These are phyloP conservation scores for Parascedosporium putredinis DNA, from an alignment of 2,329 filamentous ascomycete species.

Conservation along the genomic window DNA sequence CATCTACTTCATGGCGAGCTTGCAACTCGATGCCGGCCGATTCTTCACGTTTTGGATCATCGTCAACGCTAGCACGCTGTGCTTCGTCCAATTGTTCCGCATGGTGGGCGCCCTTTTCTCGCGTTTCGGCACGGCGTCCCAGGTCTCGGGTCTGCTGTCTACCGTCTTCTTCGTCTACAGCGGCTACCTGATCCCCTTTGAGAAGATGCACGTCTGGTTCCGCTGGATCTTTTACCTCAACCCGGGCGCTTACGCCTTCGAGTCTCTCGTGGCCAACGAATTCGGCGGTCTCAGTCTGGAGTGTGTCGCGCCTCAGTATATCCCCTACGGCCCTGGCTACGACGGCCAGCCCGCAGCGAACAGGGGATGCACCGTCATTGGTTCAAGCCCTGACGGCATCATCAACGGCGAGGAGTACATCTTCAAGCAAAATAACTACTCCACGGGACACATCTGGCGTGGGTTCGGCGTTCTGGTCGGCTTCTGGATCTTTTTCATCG, in stretches of 20 bases:
- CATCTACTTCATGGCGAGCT: conserved; percentile 22
- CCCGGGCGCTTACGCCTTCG: conserved; percentile 48
- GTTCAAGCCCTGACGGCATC: conserved; percentile 33
- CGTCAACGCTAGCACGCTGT: conserved; percentile 47
- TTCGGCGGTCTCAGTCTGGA: conserved; percentile 44
- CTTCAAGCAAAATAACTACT: conserved; percentile 41
- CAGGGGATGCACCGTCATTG: conserved; percentile 42
- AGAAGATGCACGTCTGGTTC: conserved; percentile 31
- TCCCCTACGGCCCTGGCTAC: conserved; percentile 37
- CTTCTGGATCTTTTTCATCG: conserved; percentile 63
- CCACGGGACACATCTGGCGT: conserved; percentile 52
- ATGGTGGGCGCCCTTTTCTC: conserved; percentile 55
- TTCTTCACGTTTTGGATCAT: conserved; percentile 59
- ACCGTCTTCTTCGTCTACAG: conserved; percentile 20
- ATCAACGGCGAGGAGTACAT: conserved; percentile 50
- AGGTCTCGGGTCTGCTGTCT: conserved; percentile 17
- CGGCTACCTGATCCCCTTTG: conserved; percentile 33
- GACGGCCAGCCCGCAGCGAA: conserved; percentile 19
- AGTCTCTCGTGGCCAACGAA: conserved; percentile 58
- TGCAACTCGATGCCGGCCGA: conserved; percentile 18
- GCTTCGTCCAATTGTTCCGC: conserved; percentile 53
- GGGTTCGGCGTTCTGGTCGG: conserved; percentile 72
- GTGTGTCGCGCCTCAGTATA: conserved; percentile 47
- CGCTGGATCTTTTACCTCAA: conserved; percentile 50
- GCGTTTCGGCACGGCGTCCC: conserved; percentile 23